Evolutionary conservation across 2,329 filamentous ascomycete genomes (phyloP).

Genomic region (Sporothrix variecibatus): DNA sequence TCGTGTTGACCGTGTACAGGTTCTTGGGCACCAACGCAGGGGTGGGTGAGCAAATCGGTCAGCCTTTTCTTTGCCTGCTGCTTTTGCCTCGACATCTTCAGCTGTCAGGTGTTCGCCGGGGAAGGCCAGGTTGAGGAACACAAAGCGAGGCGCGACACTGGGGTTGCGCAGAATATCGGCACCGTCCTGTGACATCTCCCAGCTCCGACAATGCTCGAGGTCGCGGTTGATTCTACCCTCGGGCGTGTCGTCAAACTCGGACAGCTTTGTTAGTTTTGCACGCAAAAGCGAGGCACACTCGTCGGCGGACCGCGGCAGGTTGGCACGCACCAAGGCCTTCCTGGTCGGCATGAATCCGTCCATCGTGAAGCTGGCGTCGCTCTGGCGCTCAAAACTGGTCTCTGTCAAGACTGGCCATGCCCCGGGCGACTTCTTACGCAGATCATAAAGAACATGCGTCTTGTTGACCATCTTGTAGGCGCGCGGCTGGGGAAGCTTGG

Average conservation of each 20-base stretch:
- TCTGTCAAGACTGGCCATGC: constrained; percentile 34
- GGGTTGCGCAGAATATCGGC: constrained; percentile 38
- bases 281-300: constrained; percentile 27
- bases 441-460: constrained; percentile 16
- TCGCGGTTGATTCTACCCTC: constrained; percentile 34
- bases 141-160: constrained; percentile 41
- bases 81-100: constrained; percentile 29
- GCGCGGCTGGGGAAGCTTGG: constrained; percentile 1
- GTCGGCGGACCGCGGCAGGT: constrained; percentile 35
- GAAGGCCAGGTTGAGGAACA: constrained; percentile 43
- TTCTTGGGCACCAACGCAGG: constrained; percentile 42
- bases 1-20: constrained; percentile 45
- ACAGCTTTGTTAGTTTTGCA: constrained; percentile 26
- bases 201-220: constrained; percentile 46
- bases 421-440: not conserved
- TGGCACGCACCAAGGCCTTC: constrained; percentile 40
- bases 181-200: constrained; percentile 48
- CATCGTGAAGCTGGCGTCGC: constrained; percentile 44
- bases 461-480: constrained; percentile 13
- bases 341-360: constrained; percentile 48
- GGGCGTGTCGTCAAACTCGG: constrained; percentile 23
- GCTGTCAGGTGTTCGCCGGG: constrained; percentile 6
- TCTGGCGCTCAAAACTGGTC: constrained; percentile 42
- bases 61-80: constrained; percentile 25
- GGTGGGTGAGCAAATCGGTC: not conserved